Percentiles rank a stretch among this genome's conserved stretches.
These are phyloP conservation scores for Euphorbia corollata DNA, from an alignment of 441 rosid species.

Conservation along the genomic window DNA sequence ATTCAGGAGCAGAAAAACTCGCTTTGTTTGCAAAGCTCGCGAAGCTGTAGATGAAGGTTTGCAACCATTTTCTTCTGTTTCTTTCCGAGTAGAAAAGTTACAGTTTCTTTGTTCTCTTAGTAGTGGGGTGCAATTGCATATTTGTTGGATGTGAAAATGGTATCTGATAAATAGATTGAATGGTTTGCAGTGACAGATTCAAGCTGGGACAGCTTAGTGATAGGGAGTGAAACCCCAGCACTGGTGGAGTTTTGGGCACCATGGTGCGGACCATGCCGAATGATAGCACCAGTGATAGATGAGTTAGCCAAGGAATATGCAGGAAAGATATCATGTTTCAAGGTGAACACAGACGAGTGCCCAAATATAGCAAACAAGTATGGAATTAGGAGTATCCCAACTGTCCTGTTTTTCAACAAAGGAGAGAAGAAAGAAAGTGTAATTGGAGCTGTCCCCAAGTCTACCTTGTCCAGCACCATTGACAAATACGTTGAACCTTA, in stretches of 20 bases:
- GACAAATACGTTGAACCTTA: constrained; percentile 45
- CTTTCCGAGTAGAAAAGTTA: too few species aligned
- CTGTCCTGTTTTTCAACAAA: constrained; percentile 53
- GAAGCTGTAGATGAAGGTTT: constrained; percentile 53
- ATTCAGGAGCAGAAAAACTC: constrained; percentile 24
- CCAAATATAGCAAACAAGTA: constrained; percentile 47
- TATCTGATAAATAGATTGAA: too few species aligned
- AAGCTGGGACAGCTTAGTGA: constrained; percentile 39
- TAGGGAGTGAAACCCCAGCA: constrained; percentile 37
- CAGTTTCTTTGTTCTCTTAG: too few species aligned
- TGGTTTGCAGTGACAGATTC: constrained; percentile 44
- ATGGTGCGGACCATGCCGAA: constrained; percentile 71
- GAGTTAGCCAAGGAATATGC: constrained; percentile 55
- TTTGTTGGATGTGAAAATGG: too few species aligned
- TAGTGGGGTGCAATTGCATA: too few species aligned
- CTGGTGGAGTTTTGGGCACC: constrained; percentile 79
- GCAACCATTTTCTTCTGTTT: background rate
- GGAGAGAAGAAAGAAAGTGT: constrained; percentile 71
- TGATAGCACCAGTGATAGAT: constrained; percentile 55
- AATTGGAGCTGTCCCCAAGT: constrained; percentile 62
- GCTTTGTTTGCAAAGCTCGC: constrained; percentile 50
- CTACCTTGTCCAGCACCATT: constrained; percentile 43
- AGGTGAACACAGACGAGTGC: constrained; percentile 58
- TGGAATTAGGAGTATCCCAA: constrained; percentile 66
- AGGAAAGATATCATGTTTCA: constrained; percentile 50